Evolutionary conservation across 371 early-diverging fungal species (phyloP), one percentile per base, ranked within the genome.

Genomic region (Apophysomyces variabilis): DNA sequence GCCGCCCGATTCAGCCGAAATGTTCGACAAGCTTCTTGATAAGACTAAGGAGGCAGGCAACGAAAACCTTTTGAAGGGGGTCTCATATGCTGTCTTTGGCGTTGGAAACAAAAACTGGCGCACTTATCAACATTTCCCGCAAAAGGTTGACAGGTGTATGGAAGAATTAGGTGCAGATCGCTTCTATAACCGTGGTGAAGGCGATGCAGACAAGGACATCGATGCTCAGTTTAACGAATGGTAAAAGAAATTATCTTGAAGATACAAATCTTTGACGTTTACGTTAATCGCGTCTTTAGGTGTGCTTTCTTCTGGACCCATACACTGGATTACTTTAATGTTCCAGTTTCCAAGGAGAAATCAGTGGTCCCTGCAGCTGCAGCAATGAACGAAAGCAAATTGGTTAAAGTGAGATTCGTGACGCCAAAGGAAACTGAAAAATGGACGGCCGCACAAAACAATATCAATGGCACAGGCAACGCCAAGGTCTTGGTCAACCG

Each of bases 41-140:
- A 75, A 72, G 43, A 16, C 64, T 16, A 65, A 64, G 16, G 70
- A 76, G 60, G 44, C 38, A 12, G 66, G 61, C 12, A 58, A 73
- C 35, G 72, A 69, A 60, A 66, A 62, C 11, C 9, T 74, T 0
- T 57, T 79, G 5, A 63, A 73, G 7, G 80, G 84, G 13, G 54
- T 85, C 5, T 62, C 69, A 7, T 87, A 70, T 62, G 68, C 82
- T 43, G 86, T 87, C 12, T 86, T 85, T 75, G 88, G 88, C 59
- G 65, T 82, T 1, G 83, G 83, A 64, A 87, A 87, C 74, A 76
- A 76, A 65, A 81, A 87, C 62, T 87, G 87, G 87, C 69, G 85
- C 38, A 87, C 87, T 7, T 87, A 81, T 41, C 86, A 86, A 65
- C 65, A 68, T 8, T 87, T 87, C 73, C 87, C 87, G 35, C 65